Evolutionary conservation across 2,329 filamentous ascomycete species (phyloP).

Genomic region (Penicillium crustosum): DNA sequence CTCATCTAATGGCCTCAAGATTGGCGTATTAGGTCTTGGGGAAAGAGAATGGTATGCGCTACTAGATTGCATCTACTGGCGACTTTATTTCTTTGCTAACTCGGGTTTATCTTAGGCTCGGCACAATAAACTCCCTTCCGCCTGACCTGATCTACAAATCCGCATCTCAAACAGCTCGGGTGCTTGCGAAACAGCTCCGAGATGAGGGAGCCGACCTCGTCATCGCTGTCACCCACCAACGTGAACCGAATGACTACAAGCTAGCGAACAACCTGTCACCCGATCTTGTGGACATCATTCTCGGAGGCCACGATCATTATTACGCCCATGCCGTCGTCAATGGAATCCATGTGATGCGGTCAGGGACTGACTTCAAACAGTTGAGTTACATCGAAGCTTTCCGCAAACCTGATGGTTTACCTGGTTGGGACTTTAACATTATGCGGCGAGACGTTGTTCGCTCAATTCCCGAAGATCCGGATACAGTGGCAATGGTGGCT

Average conservation of each 20-base stretch:
- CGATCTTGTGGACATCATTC: slow-evolving; percentile 77
- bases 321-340: slow-evolving; percentile 77
- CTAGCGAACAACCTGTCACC: slow-evolving; percentile 69
- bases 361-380: slow-evolving; percentile 89
- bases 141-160: slow-evolving; percentile 80
- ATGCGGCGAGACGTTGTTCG: slow-evolving; percentile 71
- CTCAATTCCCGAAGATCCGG: slow-evolving; percentile 62
- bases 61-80: background rate
- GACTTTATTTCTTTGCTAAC: background rate
- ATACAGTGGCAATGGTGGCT: slow-evolving; percentile 62
- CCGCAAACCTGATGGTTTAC: slow-evolving; percentile 49
- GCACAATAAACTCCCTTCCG: slow-evolving; percentile 82
- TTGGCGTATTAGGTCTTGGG: slow-evolving; percentile 81
- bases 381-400: slow-evolving; percentile 82
- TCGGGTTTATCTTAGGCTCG: slow-evolving; percentile 53
- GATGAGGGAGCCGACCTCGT: slow-evolving; percentile 79
- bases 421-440: slow-evolving; percentile 77
- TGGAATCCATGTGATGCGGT: slow-evolving; percentile 79
- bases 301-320: slow-evolving; percentile 88
- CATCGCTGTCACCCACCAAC: slow-evolving; percentile 78
- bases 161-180: slow-evolving; percentile 70
- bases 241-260: slow-evolving; percentile 87
- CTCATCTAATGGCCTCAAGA: slow-evolving; percentile 77
- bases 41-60: slow-evolving; percentile 71
- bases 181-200: slow-evolving; percentile 71